A percentile compares a stretch with the other conserved stretches of the same genome.
Conservation (phyloP, 1,284 basidiomycete species). For the Athelia psychrophila region DNA sequence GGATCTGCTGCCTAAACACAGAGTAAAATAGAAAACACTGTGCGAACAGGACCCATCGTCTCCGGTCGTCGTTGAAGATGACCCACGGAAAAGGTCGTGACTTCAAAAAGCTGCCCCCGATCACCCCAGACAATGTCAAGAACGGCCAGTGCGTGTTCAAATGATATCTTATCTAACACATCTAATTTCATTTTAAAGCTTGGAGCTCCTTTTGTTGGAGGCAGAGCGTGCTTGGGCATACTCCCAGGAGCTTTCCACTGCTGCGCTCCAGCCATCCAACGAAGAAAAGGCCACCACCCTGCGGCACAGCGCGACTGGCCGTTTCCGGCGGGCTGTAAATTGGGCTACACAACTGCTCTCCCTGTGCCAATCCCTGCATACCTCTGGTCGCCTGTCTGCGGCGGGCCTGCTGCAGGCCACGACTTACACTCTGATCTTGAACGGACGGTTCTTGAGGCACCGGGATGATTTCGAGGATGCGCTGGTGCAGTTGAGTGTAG, state of each 20-base stretch:
- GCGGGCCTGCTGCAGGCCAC: constrained; percentile 59
- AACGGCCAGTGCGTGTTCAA: constrained; percentile 76
- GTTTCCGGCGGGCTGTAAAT: constrained; percentile 83
- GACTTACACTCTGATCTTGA: constrained; percentile 69
- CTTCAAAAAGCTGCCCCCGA: constrained; percentile 77
- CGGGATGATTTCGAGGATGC: constrained; percentile 79
- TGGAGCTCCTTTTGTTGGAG: constrained; percentile 85
- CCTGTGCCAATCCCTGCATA: constrained; percentile 66
- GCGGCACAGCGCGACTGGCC: constrained; percentile 74
- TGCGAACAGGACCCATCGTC: constrained; percentile 84
- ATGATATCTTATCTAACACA: background rate
- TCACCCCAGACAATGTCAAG: constrained; percentile 64
- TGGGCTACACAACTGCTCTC: constrained; percentile 80
- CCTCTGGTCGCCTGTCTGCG: constrained; percentile 49
- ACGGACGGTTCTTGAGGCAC: constrained; percentile 73
- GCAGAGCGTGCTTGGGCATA: constrained; percentile 92
- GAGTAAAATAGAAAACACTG: constrained; percentile 74
- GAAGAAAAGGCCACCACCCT: constrained; percentile 51
- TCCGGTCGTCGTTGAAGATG: constrained; percentile 80
- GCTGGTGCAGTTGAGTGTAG: constrained; percentile 74
- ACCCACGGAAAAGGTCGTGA: constrained; percentile 89
- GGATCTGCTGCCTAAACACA: background rate
- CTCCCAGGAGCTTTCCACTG: constrained; percentile 74
- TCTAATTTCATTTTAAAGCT: constrained; percentile 38
- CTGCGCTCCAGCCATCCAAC: constrained; percentile 52